Conservation (phyloP, 2,329 filamentous ascomycete genomes). For the Fusarium keratoplasticum region DNA sequence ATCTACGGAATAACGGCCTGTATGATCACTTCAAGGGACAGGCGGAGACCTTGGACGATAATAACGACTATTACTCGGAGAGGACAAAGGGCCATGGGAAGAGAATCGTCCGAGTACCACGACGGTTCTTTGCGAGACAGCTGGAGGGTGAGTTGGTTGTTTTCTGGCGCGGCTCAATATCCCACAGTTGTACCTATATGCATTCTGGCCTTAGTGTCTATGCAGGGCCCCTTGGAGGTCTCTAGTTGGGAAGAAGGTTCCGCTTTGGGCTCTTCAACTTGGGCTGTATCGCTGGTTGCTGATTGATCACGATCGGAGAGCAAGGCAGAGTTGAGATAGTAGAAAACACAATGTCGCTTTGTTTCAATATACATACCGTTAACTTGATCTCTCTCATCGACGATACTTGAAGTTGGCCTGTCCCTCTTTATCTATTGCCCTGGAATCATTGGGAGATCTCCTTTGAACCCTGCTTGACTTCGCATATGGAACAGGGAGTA, state of each 20-base stretch:
- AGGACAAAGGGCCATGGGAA: not conserved
- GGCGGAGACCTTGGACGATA: not conserved
- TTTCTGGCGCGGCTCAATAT: not conserved
- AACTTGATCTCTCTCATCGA: not conserved
- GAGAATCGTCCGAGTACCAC: not conserved
- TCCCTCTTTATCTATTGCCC: not conserved
- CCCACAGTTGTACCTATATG: not conserved
- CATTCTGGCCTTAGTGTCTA: not conserved
- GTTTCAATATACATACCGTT: not conserved
- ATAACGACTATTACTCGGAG: not conserved
- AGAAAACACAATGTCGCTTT: not conserved
- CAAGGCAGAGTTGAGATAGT: not conserved
- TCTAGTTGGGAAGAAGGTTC: not conserved
- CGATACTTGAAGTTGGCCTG: not conserved
- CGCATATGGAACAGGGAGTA: not conserved
- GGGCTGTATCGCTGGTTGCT: not conserved
- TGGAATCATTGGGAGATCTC: not conserved
- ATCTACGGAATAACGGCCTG: not conserved
- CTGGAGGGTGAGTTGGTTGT: not conserved
- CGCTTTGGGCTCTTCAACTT: not conserved
- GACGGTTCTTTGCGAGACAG: not conserved
- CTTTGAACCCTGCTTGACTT: not conserved
- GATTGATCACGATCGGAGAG: not conserved
- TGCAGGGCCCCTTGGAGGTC: not conserved
- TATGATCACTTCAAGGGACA: not conserved